These are phyloP conservation scores for Salvia hispanica DNA, from an alignment of 257 asterid genomes.

Conservation along the genomic window DNA sequence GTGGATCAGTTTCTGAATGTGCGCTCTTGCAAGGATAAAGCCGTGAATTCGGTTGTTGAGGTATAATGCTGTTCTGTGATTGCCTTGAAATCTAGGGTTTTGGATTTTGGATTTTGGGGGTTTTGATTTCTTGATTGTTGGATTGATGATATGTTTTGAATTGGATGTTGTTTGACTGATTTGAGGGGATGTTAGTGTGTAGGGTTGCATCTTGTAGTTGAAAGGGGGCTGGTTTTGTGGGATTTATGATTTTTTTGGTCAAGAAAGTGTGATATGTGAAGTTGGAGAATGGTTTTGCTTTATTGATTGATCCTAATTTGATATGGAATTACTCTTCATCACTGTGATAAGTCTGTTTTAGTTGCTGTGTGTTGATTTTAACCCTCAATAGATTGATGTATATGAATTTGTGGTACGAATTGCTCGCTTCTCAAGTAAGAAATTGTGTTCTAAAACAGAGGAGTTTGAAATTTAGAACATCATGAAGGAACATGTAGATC, in stretches of 20 bases:
- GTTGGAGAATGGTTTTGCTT: neutral
- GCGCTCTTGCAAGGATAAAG: conserved; percentile 74
- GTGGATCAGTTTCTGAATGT: conserved; percentile 71
- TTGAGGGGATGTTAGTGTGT: neutral
- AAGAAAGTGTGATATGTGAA: neutral
- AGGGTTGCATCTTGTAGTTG: too few relatives aligned
- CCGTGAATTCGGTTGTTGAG: conserved; percentile 48
- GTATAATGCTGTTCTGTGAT: conserved; percentile 34
- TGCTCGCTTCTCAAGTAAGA: neutral
- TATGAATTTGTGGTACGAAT: neutral
- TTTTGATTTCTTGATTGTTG: conserved; percentile 11
- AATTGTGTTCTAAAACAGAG: neutral
- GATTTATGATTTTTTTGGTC: neutral
- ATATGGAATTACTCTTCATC: neutral
- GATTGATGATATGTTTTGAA: neutral
- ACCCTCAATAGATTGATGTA: neutral
- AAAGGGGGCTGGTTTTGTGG: neutral
- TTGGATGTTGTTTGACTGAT: neutral
- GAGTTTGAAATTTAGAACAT: neutral
- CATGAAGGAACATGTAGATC: neutral
- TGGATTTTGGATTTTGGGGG: neutral
- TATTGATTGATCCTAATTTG: neutral
- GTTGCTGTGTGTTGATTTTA: neutral
- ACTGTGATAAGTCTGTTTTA: neutral
- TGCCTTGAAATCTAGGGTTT: conserved; percentile 5